phyloP scores from a whole-genome alignment of 2,329 filamentous ascomycete species.

The Penicillium expansum region DNA sequence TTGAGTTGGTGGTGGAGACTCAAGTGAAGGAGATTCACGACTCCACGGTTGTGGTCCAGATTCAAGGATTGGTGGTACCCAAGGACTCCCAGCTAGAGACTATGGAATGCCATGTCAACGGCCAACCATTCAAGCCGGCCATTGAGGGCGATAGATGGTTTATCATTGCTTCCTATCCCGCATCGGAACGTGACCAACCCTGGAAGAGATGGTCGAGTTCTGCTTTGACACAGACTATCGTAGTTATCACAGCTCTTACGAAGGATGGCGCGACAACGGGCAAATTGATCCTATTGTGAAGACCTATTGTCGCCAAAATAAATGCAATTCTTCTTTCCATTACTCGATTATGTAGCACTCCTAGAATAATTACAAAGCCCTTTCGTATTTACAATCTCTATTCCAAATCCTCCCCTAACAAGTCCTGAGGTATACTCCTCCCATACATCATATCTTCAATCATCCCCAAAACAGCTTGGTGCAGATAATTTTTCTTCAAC shows the following conservation, averaged over 20 bases:
- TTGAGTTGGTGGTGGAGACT: conserved; percentile 9
- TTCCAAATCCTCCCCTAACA: conserved; percentile 1
- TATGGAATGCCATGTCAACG: conserved; percentile 25
- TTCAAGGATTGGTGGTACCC: conserved; percentile 7
- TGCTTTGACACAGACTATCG: conserved; percentile 25
- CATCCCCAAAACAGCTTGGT: conserved; percentile 26
- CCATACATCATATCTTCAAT: conserved; percentile 29
- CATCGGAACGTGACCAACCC: conserved; percentile 22
- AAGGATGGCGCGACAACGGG: conserved; percentile 14
- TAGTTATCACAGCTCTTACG: conserved; percentile 19
- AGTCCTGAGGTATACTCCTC: conserved; percentile 8
- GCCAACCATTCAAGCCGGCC: conserved; percentile 13
- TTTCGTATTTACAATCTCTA: background rate
- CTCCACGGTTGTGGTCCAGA: conserved; percentile 6
- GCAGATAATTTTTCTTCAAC: conserved; percentile 25
- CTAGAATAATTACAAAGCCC: background rate
- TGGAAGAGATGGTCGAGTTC: conserved; percentile 30
- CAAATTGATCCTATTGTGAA: conserved; percentile 25
- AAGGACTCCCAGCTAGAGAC: conserved; percentile 11
- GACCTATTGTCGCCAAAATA: background rate
- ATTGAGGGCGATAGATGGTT: conserved; percentile 19
- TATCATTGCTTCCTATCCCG: conserved; percentile 17
- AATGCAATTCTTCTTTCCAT: background rate
- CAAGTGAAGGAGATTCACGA: conserved; percentile 12
- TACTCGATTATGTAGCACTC: background rate